A percentile compares a stretch with the other conserved stretches of the same genome.
These are phyloP conservation scores for Bonia amplexicaulis DNA, from an alignment of 176 grass and related monocot genomes.

Conservation along the genomic window DNA sequence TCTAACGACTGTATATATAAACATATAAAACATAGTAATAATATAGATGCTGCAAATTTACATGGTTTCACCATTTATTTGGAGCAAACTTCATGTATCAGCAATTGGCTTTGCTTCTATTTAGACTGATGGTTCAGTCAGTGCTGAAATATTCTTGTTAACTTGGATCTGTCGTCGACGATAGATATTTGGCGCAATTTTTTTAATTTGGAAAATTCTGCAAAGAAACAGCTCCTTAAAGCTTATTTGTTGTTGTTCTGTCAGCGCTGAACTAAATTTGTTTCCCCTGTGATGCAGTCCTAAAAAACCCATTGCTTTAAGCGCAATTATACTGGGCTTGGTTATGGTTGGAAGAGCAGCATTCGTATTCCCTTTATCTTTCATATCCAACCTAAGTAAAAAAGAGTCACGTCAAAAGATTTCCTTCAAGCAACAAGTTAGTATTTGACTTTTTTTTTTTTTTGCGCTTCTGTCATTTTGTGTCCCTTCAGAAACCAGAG, in stretches of 20 bases:
- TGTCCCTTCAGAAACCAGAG: slow-evolving; percentile 2
- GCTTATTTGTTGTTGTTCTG: slow-evolving; percentile 7
- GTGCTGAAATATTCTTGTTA: slow-evolving; percentile 9
- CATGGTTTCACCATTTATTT: background rate
- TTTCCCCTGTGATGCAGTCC: slow-evolving; percentile 56
- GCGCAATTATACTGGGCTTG: slow-evolving; percentile 73
- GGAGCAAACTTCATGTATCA: background rate
- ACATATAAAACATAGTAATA: background rate
- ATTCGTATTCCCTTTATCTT: slow-evolving; percentile 82
- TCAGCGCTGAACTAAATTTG: background rate
- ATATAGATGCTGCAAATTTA: background rate
- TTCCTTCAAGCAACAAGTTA: slow-evolving; percentile 81
- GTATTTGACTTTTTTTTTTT: background rate
- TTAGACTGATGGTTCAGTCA: background rate
- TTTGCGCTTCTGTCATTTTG: background rate
- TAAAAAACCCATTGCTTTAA: slow-evolving; percentile 74
- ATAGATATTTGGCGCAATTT: background rate
- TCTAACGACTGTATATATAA: slow-evolving; percentile 3
- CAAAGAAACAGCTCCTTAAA: background rate
- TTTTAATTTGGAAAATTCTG: background rate
- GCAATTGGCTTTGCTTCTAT: background rate
- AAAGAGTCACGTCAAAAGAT: slow-evolving; percentile 62
- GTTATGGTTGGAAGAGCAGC: slow-evolving; percentile 92
- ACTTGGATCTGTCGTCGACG: background rate
- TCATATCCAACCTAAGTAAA: slow-evolving; percentile 72